These are phyloP conservation scores for Fraxinus xanthoxyloides DNA, from an alignment of 305 asterid genomes.

Conservation along the genomic window DNA sequence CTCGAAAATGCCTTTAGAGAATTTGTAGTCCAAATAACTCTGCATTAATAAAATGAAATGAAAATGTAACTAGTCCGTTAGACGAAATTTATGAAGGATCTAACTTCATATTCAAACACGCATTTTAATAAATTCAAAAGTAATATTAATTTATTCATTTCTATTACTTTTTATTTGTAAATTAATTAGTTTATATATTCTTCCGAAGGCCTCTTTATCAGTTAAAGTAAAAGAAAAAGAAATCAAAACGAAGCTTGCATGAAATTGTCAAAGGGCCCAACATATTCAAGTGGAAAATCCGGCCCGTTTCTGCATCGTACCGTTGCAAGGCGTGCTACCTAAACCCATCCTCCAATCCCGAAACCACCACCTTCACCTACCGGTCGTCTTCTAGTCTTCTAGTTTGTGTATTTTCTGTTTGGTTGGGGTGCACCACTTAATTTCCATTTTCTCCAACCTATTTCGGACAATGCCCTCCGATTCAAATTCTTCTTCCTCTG, in stretches of 20 bases:
- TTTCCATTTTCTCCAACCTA: not conserved
- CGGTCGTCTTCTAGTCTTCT: not conserved
- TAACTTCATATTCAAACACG: not conserved
- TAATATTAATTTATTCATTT: too few species aligned
- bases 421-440: not conserved
- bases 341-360: not conserved
- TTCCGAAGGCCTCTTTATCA: not conserved
- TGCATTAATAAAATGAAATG: not conserved
- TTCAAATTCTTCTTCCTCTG: constrained; percentile 35
- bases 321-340: not conserved
- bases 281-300: not conserved
- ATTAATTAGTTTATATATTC: too few species aligned
- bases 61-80: not conserved
- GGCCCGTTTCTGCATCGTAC: not conserved
- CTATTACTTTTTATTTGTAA: not conserved
- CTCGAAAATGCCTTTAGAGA: too few species aligned
- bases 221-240: too few species aligned
- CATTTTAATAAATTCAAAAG: too few species aligned
- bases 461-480: constrained; percentile 32
- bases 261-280: not conserved
- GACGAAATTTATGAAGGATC: too few species aligned
- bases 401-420: not conserved
- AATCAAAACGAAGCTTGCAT: not conserved
- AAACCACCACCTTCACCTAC: not conserved
- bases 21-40: not conserved